These are phyloP conservation scores for Tilletia walkeri DNA, from an alignment of 1,284 basidiomycete genomes.

Conservation along the genomic window DNA sequence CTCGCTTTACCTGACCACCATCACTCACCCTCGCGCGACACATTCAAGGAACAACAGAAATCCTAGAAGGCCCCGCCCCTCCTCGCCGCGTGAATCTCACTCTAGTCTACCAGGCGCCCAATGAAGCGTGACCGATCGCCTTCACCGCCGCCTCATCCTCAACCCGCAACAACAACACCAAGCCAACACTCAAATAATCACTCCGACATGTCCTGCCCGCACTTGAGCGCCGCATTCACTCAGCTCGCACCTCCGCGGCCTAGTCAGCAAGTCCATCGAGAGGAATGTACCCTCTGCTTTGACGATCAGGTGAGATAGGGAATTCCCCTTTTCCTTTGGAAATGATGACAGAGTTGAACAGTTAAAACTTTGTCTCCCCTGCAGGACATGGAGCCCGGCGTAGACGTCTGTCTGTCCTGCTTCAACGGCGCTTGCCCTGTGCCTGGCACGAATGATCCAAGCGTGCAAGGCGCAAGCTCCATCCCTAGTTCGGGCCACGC, in stretches of 20 bases:
- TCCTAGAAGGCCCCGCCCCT: too few relatives aligned
- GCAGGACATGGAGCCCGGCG: slow-evolving; percentile 71
- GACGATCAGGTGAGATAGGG: slow-evolving; percentile 71
- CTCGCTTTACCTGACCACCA: neutral
- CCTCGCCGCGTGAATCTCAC: too few relatives aligned
- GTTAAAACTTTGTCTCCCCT: neutral
- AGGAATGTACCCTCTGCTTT: slow-evolving; percentile 94
- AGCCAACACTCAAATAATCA: neutral
- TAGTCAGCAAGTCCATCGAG: slow-evolving; percentile 65
- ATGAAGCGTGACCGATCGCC: slow-evolving; percentile 16
- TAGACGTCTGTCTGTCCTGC: slow-evolving; percentile 86
- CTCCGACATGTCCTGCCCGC: slow-evolving; percentile 38
- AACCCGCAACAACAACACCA: neutral
- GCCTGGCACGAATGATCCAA: neutral
- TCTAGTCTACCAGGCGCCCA: too few relatives aligned
- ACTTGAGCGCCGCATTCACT: slow-evolving; percentile 37
- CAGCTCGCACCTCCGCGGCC: slow-evolving; percentile 37
- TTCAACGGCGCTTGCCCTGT: slow-evolving; percentile 72
- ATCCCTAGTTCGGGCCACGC: slow-evolving; percentile 27
- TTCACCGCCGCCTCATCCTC: neutral
- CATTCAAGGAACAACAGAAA: neutral
- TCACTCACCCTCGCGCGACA: neutral
- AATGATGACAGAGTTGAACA: neutral
- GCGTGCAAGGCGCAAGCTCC: slow-evolving; percentile 26
- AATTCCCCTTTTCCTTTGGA: slow-evolving; percentile 18